These are phyloP conservation scores for Lepidium sativum DNA, from an alignment of 345 rosid species.

Conservation along the genomic window DNA sequence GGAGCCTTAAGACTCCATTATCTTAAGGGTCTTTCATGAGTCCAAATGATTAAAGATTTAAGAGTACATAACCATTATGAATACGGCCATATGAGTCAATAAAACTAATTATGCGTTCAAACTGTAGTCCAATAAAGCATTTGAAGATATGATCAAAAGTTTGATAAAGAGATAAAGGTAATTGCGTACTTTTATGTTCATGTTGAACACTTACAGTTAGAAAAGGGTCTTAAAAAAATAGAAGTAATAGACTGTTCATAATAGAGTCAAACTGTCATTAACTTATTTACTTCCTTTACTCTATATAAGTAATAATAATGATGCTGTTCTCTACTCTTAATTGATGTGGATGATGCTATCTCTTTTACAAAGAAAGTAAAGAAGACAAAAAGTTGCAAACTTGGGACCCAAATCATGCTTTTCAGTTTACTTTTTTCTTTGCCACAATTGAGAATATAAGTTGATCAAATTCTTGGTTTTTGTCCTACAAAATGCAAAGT, in stretches of 20 bases:
- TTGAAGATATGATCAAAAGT: conserved; percentile 8
- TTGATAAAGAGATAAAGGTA: conserved; percentile 4
- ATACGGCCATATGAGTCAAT: conserved; percentile 17
- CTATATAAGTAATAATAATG: background rate
- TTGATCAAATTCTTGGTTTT: conserved; percentile 9
- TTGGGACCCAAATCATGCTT: conserved; percentile 30
- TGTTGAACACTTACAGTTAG: background rate
- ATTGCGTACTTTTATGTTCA: conserved; percentile 10
- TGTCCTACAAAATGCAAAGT: conserved; percentile 14
- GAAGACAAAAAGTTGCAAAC: conserved; percentile 14
- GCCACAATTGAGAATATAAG: conserved; percentile 15
- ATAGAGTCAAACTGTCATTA: background rate
- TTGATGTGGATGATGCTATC: conserved; percentile 10
- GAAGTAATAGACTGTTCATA: background rate
- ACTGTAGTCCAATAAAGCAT: conserved; percentile 18
- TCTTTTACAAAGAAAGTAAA: conserved; percentile 13
- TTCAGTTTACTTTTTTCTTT: conserved; percentile 4
- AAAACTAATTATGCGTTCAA: conserved; percentile 14
- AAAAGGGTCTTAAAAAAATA: background rate
- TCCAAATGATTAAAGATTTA: background rate
- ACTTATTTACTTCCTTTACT: background rate
- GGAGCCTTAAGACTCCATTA: too few relatives aligned
- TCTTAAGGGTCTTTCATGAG: background rate
- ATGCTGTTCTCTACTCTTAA: conserved; percentile 3
- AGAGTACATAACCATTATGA: background rate